Evolutionary conservation across 805 yeast genomes (phyloP), one percentile per base, ranked within the genome.

Genomic region (Debaryomyces tyrocola): DNA sequence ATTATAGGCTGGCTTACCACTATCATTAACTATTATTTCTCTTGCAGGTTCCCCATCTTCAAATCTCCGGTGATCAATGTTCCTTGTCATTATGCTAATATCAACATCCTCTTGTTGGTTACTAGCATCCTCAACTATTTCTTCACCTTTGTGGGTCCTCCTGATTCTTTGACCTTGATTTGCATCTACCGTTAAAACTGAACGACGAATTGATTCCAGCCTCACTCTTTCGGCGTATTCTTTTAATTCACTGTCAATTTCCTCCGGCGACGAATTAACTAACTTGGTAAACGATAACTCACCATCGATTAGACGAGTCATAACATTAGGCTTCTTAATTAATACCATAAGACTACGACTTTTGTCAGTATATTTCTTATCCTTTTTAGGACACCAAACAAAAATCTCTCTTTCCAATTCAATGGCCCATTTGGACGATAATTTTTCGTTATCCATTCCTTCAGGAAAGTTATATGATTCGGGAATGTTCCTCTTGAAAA

Each of bases 81-180:
- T 63, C 37, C 63, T 58, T 9, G 66, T 58, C 6, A 65, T 57
- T 20, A 71, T 58, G 41, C 53, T 54, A 15, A 54, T 56, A 38
- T 65, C 67, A 29, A 56, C 54, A 18, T 58, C 64, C 14, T 62
- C 64, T 27, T 57, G 54, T 39, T 63, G 63, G 42, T 61, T 58
- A 31, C 59, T 54, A 6, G 57, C 53, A 41, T 57, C 55, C 46
- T 86, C 95, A 5, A 88, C 75, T n/a, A 87, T 63, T 58, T 87
- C 91, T 50, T 90, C 96, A 20, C 97, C 96, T 62, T 86, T 87
- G 62, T 90, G 96, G 3, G 96, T 88, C 56, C 90, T 76, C 54
- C 89, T 75, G 53, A 88, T 80, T 38, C 83, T 76, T 14, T 90
- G 90, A 24, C 67, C 60, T 28, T 74, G 80, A 27, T 57, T 63